Base-by-base conservation (phyloP, 768 basidiomycete species). In the Suillus cothurnatus region DNA sequence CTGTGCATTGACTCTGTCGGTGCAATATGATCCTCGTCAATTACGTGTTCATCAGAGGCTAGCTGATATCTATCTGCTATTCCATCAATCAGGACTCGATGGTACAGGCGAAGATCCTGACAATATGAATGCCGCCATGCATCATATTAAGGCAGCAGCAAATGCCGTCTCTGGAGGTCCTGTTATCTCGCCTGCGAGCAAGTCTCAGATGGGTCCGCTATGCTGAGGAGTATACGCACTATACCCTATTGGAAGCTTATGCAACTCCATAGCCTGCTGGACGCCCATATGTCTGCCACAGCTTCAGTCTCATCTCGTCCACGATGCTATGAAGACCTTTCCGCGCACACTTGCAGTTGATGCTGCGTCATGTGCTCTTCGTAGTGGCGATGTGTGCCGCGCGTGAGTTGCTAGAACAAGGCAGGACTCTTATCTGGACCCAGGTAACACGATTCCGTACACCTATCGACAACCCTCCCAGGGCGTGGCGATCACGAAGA, bases 391-490 rank as follows among this genome's bases (percentile, higher is more conserved):
- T 32, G 52, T 64, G 6, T 61, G 67, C 9, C 64, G 39, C 26
- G 71, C 68, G 77, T 12, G 73, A 77, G 62, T 72, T 74, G 73
- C 64, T 79, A 8, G 75, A 76, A 41, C 70, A 73, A 61, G 74
- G 76, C 3, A 71, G 75, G 5, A 71, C 71, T 31, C 61, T 76
- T 21, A 64, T 74, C 8, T 78, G 78, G 76, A 66, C 61, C 32
- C 77, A 77, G 49, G 61, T 74, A 1, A 67, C 19, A 8, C 41
- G 19, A 41, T 41, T 41, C 41, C 41, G 19, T 19, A 41, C 19
- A 6, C 41, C 41, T 69, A 26, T 60, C 11, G 59, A 61, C 2
- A 43, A n/a, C 15, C 15, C 59, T 61, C 12, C n/a, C n/a, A n/a
- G n/a, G n/a, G n/a, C n/a, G n/a, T 6, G 43, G 28, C 9, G 26